phyloP scores from a whole-genome alignment of 306 rosid genomes.

The Glycine latifolia region DNA sequence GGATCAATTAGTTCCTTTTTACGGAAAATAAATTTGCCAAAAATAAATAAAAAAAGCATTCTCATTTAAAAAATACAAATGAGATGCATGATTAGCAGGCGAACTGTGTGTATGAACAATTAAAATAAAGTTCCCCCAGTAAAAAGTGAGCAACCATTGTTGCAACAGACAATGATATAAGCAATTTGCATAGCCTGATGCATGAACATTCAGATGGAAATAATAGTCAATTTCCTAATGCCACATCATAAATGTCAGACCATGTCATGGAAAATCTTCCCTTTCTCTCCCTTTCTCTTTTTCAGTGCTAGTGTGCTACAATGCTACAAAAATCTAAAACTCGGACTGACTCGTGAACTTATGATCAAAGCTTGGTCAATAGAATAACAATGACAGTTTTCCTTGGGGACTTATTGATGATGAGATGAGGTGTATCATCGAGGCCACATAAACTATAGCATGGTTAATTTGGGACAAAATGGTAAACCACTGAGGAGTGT shows the following conservation, averaged over 20 bases:
- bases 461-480: constrained; percentile 19
- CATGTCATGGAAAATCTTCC: constrained; percentile 1
- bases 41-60: neutral
- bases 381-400: neutral
- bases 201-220: constrained; percentile 23
- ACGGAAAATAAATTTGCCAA: neutral
- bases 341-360: neutral
- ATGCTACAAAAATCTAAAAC: constrained; percentile 26
- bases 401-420: neutral
- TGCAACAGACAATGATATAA: constrained; percentile 12
- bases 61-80: constrained; percentile 10
- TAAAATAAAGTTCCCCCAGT: constrained; percentile 31
- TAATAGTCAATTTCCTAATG: neutral
- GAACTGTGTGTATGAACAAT: neutral
- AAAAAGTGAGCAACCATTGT: neutral
- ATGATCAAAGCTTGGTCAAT: constrained; percentile 16
- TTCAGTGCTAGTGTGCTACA: neutral
- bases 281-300: neutral
- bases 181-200: neutral
- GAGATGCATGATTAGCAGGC: constrained; percentile 1
- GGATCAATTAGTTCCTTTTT: neutral
- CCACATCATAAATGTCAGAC: neutral
- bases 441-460: neutral
- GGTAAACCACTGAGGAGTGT: constrained; percentile 1
- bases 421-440: neutral